Conservation (phyloP, 345 rosid genomes). For the Capsella bursapastoris region DNA sequence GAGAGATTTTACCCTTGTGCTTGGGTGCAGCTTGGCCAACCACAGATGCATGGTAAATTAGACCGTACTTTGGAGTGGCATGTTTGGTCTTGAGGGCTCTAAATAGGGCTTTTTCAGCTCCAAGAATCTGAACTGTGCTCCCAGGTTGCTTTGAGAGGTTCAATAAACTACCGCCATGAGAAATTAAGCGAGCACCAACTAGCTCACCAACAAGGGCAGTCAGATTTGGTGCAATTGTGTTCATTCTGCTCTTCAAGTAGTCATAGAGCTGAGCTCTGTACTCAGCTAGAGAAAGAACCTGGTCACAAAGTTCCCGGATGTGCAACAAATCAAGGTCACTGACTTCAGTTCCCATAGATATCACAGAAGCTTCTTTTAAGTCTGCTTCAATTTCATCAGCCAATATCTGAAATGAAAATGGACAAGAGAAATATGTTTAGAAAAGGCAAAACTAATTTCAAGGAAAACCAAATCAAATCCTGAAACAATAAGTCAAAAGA, state of each 20-base stretch:
- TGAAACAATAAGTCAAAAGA: neutral
- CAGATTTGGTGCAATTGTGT: constrained; percentile 90
- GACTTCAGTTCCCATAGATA: constrained; percentile 95
- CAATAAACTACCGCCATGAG: constrained; percentile 91
- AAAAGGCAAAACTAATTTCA: neutral
- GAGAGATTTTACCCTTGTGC: constrained; percentile 81
- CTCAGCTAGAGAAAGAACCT: constrained; percentile 82
- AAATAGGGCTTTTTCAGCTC: constrained; percentile 92
- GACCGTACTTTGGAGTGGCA: constrained; percentile 87
- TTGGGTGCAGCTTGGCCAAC: constrained; percentile 91
- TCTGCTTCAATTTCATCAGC: constrained; percentile 76
- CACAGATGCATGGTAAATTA: constrained; percentile 89
- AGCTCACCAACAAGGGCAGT: constrained; percentile 96
- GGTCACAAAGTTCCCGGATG: constrained; percentile 83
- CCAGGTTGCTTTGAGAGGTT: constrained; percentile 97
- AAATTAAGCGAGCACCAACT: constrained; percentile 93
- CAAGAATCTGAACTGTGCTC: constrained; percentile 90
- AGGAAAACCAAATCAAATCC: neutral
- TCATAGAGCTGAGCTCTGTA: constrained; percentile 93
- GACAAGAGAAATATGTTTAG: neutral
- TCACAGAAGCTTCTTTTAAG: constrained; percentile 80
- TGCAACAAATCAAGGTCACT: constrained; percentile 78
- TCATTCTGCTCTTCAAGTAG: constrained; percentile 89
- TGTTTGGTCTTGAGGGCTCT: constrained; percentile 95
- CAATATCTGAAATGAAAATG: constrained; percentile 51